A percentile compares a stretch with the other conserved stretches of the same genome.
phyloP scores from a whole-genome alignment of 208 protist species.

The Acanthamoeba healyi region DNA sequence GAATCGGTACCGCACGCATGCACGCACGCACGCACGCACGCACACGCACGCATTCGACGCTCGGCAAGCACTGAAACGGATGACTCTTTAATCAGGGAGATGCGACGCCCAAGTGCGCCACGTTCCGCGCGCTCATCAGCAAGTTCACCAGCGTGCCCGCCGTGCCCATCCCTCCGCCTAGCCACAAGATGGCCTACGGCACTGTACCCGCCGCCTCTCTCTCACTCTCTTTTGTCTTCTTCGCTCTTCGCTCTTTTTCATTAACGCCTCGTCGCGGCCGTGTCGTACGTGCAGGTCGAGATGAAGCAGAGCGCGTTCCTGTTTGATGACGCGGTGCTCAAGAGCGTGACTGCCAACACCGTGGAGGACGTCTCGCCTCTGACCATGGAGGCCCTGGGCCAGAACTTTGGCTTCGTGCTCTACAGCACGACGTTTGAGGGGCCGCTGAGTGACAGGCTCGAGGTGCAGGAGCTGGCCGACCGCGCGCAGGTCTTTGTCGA shows the following conservation, averaged over 20 bases:
- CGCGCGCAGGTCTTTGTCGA: slow-evolving; percentile 39
- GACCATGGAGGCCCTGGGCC: slow-evolving; percentile 7
- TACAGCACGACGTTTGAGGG: slow-evolving; percentile 42
- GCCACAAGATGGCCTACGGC: slow-evolving; percentile 6
- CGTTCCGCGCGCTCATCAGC: not conserved
- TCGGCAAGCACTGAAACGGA: no score
- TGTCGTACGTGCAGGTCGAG: not conserved
- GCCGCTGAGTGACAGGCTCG: not conserved
- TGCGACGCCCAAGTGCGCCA: slow-evolving; percentile 1
- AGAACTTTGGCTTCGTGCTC: slow-evolving; percentile 51
- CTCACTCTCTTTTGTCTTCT: not conserved
- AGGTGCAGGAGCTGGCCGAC: slow-evolving; percentile 11
- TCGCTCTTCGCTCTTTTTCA: not conserved
- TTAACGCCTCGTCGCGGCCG: not conserved
- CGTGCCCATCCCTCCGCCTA: not conserved
- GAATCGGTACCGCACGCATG: slow-evolving; percentile 23
- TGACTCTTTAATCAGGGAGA: slow-evolving; percentile 48
- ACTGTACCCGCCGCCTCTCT: not conserved
- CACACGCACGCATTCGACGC: no score
- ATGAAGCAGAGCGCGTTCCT: slow-evolving; percentile 13
- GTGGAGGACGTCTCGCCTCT: not conserved
- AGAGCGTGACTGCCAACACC: not conserved
- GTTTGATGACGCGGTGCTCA: not conserved
- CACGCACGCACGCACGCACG: no score
- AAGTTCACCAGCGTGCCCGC: not conserved